These are phyloP conservation scores for Bruguiera gymnorhiza DNA, from an alignment of 345 rosid species.

Conservation along the genomic window DNA sequence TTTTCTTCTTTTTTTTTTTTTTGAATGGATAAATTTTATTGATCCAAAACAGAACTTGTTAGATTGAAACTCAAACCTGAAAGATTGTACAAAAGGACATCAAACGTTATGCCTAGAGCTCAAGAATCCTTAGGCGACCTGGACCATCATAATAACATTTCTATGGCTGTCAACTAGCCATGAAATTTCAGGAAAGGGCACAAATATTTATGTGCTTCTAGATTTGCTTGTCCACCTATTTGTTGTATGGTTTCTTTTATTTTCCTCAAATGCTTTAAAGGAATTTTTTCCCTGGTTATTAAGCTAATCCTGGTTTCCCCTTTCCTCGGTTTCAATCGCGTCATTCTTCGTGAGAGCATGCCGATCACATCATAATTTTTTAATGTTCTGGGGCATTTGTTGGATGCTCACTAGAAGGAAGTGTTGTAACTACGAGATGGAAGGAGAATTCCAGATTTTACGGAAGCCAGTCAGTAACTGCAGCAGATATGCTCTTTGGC, in stretches of 20 bases:
- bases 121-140: too few relatives aligned
- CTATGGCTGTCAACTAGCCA: background rate
- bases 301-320: background rate
- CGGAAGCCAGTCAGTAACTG: slow-evolving; percentile 73
- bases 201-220: background rate
- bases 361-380: background rate
- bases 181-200: background rate
- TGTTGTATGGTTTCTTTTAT: background rate
- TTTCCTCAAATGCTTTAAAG: background rate
- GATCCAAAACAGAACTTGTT: too few relatives aligned
- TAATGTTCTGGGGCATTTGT: slow-evolving; percentile 71
- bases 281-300: background rate
- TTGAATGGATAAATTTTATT: too few relatives aligned
- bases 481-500: slow-evolving; percentile 75
- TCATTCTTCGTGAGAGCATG: background rate
- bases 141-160: background rate
- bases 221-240: background rate
- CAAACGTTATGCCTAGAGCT: too few relatives aligned
- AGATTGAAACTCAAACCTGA: too few relatives aligned
- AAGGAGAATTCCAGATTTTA: slow-evolving; percentile 72
- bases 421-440: slow-evolving; percentile 58
- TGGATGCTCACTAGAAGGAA: slow-evolving; percentile 86
- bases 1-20: too few relatives aligned
- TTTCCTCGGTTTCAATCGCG: too few relatives aligned
- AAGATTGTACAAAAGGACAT: too few relatives aligned